Evolutionary conservation across 805 yeast species (phyloP).

Genomic region (Myxozyma geophila): DNA sequence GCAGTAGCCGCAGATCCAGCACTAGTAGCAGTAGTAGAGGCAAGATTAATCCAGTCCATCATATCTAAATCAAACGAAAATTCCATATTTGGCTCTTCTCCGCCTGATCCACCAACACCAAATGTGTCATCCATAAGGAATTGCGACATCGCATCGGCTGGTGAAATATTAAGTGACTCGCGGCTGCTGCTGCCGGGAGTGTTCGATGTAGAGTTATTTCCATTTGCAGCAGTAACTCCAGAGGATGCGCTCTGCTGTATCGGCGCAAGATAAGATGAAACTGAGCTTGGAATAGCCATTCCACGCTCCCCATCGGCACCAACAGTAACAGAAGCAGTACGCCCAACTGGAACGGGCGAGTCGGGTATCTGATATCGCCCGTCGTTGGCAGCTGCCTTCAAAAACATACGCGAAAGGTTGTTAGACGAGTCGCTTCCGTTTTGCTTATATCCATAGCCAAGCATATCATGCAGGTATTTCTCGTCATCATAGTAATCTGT

Average conservation of each 20-base stretch:
- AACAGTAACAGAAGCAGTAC: conserved; percentile 11
- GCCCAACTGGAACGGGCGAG: conserved; percentile 22
- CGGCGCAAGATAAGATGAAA: conserved; percentile 15
- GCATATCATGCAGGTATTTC: conserved; percentile 33
- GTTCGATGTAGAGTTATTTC: not conserved
- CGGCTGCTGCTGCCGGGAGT: conserved; percentile 14
- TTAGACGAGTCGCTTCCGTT: conserved; percentile 26
- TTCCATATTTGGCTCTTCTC: conserved; percentile 26
- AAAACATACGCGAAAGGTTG: conserved; percentile 33
- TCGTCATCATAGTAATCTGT: conserved; percentile 35
- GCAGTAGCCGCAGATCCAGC: conserved; percentile 10
- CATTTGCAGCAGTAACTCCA: not conserved
- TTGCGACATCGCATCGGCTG: conserved; percentile 37
- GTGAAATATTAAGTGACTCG: conserved; percentile 30
- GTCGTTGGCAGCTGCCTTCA: conserved; percentile 36
- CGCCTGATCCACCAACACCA: conserved; percentile 26
- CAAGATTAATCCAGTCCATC: conserved; percentile 37
- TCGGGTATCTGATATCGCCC: conserved; percentile 36
- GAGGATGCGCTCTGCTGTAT: not conserved
- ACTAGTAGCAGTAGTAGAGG: conserved; percentile 16
- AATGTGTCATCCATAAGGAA: conserved; percentile 36
- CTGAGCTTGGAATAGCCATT: conserved; percentile 24
- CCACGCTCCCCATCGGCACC: conserved; percentile 26
- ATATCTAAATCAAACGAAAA: conserved; percentile 34
- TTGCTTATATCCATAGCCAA: conserved; percentile 30